Evolutionary conservation across 2,329 filamentous ascomycete genomes (phyloP).

Genomic region (Diplocarpon mali): DNA sequence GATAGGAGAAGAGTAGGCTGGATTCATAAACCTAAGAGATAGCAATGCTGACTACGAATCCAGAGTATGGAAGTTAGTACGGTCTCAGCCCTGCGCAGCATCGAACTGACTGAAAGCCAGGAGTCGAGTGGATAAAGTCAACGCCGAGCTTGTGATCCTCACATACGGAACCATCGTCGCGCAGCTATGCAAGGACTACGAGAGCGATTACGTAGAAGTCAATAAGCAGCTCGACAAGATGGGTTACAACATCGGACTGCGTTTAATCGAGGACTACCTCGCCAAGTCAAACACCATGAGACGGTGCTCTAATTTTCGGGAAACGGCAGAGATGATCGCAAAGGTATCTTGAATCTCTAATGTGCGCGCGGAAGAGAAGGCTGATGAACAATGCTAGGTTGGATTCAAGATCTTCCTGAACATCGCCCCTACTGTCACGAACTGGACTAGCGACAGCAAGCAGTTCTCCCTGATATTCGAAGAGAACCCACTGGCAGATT

Average conservation of each 20-base stretch:
- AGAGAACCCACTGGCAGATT: slow-evolving; percentile 93
- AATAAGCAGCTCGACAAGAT: slow-evolving; percentile 98
- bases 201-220: slow-evolving; percentile 86
- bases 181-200: slow-evolving; percentile 92
- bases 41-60: slow-evolving; percentile 17
- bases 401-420: slow-evolving; percentile 99
- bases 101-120: slow-evolving; percentile 38
- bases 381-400: slow-evolving; percentile 43
- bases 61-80: slow-evolving; percentile 31
- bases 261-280: slow-evolving; percentile 93
- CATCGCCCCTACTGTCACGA: slow-evolving; percentile 83
- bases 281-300: slow-evolving; percentile 88
- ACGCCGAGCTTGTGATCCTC: slow-evolving; percentile 90
- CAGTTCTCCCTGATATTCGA: slow-evolving; percentile 95
- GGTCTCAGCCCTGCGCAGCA: not conserved
- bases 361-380: not conserved
- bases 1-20: slow-evolving; percentile 61
- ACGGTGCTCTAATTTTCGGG: slow-evolving; percentile 82
- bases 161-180: slow-evolving; percentile 97
- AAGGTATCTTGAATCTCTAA: slow-evolving; percentile 45
- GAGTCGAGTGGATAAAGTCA: slow-evolving; percentile 93
- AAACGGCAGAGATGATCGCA: slow-evolving; percentile 93
- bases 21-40: not conserved
- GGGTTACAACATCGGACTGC: slow-evolving; percentile 96
- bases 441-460: slow-evolving; percentile 93